phyloP scores from a whole-genome alignment of 306 rosid species.

The Quercus gilva region DNA sequence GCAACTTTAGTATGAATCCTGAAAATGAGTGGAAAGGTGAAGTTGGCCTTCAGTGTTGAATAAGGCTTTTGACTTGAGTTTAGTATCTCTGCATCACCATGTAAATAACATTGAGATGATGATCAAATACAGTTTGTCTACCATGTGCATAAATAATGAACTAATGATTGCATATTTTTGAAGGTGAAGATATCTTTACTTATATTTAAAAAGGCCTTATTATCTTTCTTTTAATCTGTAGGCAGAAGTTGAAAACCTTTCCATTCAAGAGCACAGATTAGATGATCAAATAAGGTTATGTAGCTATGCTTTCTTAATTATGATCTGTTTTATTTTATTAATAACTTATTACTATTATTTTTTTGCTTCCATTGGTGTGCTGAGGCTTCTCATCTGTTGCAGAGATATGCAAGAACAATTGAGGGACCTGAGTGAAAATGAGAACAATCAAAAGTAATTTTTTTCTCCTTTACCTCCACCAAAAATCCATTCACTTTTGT shows the following conservation, averaged over 20 bases:
- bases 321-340: constrained; percentile 8
- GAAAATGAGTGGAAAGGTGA: background rate
- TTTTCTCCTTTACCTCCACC: constrained; percentile 15
- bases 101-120: constrained; percentile 5
- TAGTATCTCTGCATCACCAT: background rate
- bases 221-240: constrained; percentile 33
- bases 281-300: constrained; percentile 86
- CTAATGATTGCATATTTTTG: background rate
- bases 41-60: constrained; percentile 9
- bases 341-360: background rate
- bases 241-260: constrained; percentile 87
- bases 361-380: constrained; percentile 14
- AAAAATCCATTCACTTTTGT: constrained; percentile 2
- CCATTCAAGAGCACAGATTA: constrained; percentile 61
- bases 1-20: background rate
- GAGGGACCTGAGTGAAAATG: constrained; percentile 80
- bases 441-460: constrained; percentile 77
- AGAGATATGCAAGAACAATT: constrained; percentile 95
- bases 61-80: constrained; percentile 9
- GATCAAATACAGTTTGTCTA: background rate
- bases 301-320: constrained; percentile 18
- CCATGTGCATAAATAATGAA: background rate
- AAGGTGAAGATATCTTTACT: background rate
- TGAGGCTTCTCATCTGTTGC: constrained; percentile 34
- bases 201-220: background rate